phyloP scores from a whole-genome alignment of 768 basidiomycete species.

The Amanita muscaria region DNA sequence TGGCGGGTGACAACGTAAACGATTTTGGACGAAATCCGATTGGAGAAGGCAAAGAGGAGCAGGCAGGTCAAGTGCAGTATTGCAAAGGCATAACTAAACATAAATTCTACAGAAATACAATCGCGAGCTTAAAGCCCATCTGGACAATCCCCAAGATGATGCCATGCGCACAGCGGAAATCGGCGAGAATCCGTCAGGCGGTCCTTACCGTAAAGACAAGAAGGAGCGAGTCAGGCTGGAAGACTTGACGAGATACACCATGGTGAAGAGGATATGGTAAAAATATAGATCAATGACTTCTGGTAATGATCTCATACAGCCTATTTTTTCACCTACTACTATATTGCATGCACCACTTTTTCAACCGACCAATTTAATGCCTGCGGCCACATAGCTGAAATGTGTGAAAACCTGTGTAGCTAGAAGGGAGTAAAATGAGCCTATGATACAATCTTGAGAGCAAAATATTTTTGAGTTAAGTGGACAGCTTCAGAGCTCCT shows the following conservation, averaged over 20 bases:
- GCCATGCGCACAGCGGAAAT: slow-evolving; percentile 60
- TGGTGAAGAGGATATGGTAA: slow-evolving; percentile 86
- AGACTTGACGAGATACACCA: slow-evolving; percentile 88
- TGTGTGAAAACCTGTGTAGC: too few species aligned
- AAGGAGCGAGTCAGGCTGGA: slow-evolving; percentile 56
- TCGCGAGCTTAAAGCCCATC: slow-evolving; percentile 62
- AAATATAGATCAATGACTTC: too few species aligned
- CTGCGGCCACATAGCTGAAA: too few species aligned
- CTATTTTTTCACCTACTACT: too few species aligned
- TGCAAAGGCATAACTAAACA: neutral
- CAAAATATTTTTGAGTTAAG: too few species aligned
- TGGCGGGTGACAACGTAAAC: slow-evolving; percentile 68
- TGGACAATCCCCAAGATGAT: slow-evolving; percentile 66
- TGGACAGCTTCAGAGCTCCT: too few species aligned
- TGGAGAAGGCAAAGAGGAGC: slow-evolving; percentile 84
- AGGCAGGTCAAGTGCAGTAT: slow-evolving; percentile 32
- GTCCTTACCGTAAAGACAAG: slow-evolving; percentile 32
- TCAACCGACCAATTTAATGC: too few species aligned
- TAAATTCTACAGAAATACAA: slow-evolving; percentile 61
- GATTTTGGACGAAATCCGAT: slow-evolving; percentile 88
- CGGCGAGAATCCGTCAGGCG: slow-evolving; percentile 49
- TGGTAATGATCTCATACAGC: neutral
- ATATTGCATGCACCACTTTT: too few species aligned
- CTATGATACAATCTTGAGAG: too few species aligned
- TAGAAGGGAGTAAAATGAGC: too few species aligned